Conservation (phyloP, 208 protist species). For the Acanthamoeba royreba region DNA sequence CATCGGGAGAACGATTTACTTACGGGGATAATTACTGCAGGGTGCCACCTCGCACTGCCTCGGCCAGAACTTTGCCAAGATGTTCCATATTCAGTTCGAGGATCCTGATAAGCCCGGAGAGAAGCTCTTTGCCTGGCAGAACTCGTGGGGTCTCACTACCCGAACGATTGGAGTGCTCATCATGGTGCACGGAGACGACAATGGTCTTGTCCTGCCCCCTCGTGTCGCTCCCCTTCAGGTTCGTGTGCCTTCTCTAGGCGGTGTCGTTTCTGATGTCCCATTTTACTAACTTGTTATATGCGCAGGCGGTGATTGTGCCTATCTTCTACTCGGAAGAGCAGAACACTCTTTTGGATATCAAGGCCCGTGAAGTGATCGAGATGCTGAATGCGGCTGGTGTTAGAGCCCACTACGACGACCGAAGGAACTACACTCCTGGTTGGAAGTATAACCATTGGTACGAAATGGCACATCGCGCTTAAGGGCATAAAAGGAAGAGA, state of each 20-base stretch:
- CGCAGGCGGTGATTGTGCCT: slow-evolving; percentile 69
- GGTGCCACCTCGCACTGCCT: slow-evolving; percentile 88
- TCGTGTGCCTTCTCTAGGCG: too few relatives aligned
- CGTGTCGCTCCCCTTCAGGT: slow-evolving; percentile 94
- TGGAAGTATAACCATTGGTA: slow-evolving; percentile 98
- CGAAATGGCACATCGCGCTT: too few relatives aligned
- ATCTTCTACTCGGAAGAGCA: slow-evolving; percentile 71
- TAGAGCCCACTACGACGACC: slow-evolving; percentile 86
- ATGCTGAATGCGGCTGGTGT: slow-evolving; percentile 44
- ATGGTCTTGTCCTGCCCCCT: slow-evolving; percentile 97
- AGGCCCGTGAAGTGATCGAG: slow-evolving; percentile 37
- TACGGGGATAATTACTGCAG: background rate
- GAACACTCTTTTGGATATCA: slow-evolving; percentile 71
- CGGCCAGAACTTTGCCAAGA: slow-evolving; percentile 97
- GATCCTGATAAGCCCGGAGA: slow-evolving; percentile 77
- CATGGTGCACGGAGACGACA: slow-evolving; percentile 98
- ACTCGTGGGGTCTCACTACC: slow-evolving; percentile 98
- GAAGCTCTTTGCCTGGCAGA: slow-evolving; percentile 94
- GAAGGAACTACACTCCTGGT: slow-evolving; percentile 94
- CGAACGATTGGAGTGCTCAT: slow-evolving; percentile 96
- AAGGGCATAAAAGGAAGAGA: background rate
- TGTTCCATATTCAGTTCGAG: slow-evolving; percentile 96
- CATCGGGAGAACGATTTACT: too few relatives aligned
- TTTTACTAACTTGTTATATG: background rate
- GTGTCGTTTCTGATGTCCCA: background rate